Percentiles rank a stretch among this genome's conserved stretches.
Conservation (phyloP, 1,284 basidiomycete genomes). For the Malassezia japonica region DNA sequence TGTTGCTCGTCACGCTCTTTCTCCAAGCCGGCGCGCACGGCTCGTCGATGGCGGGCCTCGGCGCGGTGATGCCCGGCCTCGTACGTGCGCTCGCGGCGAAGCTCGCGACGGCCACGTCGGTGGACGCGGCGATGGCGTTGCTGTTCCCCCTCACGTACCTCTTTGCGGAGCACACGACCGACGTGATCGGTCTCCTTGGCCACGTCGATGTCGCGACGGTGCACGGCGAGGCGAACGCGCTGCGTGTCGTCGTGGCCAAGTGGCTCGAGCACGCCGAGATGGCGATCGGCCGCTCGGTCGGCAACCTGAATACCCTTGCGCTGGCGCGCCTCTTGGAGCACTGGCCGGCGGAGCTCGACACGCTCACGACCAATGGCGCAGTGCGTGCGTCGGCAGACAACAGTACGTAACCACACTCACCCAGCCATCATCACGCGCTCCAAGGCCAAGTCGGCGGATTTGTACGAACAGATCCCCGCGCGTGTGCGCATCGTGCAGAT, state of each 20-base stretch:
- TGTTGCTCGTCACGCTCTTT: conserved; percentile 83
- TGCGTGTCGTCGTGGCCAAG: conserved; percentile 71
- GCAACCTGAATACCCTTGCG: conserved; percentile 58
- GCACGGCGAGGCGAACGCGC: conserved; percentile 50
- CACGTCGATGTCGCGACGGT: conserved; percentile 26
- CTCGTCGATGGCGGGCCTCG: conserved; percentile 14
- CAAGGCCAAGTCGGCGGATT: conserved; percentile 61
- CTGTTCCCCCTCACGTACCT: conserved; percentile 87
- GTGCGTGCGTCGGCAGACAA: conserved; percentile 53
- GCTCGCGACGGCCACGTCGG: conserved; percentile 71
- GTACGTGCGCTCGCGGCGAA: conserved; percentile 71
- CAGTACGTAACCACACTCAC: neutral
- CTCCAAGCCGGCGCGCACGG: conserved; percentile 68
- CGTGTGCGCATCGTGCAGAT: conserved; percentile 83
- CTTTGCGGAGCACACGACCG: conserved; percentile 54
- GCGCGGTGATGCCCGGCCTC: conserved; percentile 73
- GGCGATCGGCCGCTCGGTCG: conserved; percentile 78
- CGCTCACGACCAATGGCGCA: conserved; percentile 77
- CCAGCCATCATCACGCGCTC: conserved; percentile 83
- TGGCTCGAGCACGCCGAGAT: conserved; percentile 92
- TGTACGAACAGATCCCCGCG: conserved; percentile 77
- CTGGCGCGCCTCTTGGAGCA: conserved; percentile 66
- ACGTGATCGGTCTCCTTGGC: conserved; percentile 50
- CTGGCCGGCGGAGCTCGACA: conserved; percentile 59
- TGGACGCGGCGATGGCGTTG: conserved; percentile 69